Evolutionary conservation across 805 yeast genomes (phyloP), one percentile per base, ranked within the genome.

Genomic region (Myxozyma sirexii): DNA sequence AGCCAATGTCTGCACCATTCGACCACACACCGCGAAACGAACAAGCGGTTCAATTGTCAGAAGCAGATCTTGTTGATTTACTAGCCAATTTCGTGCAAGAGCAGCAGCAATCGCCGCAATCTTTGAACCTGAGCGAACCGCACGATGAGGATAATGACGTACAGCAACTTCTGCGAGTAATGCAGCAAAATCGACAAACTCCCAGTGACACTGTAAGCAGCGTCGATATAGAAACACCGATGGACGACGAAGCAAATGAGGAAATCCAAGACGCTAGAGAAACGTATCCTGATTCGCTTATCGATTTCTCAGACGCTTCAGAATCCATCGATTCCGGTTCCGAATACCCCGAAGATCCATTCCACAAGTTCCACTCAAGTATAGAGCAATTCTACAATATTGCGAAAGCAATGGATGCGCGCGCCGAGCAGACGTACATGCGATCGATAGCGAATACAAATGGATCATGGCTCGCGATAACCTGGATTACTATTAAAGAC

Each of bases 401-500:
- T 17, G 56, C 60, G 3, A 15, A 33, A 17, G 8, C 50, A 35
- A 21, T 48, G 6, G 69, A 67, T 43, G 17, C 65, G 55, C 60
- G 69, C 17, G 56, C 63, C 21, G 64, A 65, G 19, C 55, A 33
- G 17, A 42, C 54, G 27, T 67, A 56, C 38, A 39, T 26, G 31
- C 43, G 57, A 8, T 44, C 67, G 4, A 46, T 67, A 15, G 38
- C 59, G 3, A n/a, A 23, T 8, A 47, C 67, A 12, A 42, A 57
- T 17, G 65, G 63, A 1, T 59, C 66, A n/a, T 12, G 21, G 35
- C 26, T 35, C 38, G 26, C 26, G 19, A 50, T 60, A 7, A 58
- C 55, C 2, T 50, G 26, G 52, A 47, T 64, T 8, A 59, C 65
- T 4, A 6, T 67, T 29, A 42, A 57, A 19, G 69, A 67, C 39